Percentiles rank a stretch among this genome's conserved stretches.
These are phyloP conservation scores for Quercus cerris DNA, from an alignment of 306 rosid genomes.

Conservation along the genomic window DNA sequence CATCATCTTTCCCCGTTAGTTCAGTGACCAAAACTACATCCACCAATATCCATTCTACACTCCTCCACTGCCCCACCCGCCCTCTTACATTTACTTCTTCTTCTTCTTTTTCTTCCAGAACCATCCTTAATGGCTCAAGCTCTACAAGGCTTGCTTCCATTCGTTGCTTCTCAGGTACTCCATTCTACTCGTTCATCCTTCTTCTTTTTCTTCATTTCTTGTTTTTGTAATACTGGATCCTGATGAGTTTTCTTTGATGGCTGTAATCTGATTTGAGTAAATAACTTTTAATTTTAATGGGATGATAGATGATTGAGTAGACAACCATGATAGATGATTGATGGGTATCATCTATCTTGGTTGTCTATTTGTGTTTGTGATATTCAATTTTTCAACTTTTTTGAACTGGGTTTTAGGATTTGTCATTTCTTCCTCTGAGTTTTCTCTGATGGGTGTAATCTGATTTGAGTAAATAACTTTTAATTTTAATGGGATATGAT, in stretches of 20 bases:
- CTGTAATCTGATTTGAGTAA: not conserved
- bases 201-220: not conserved
- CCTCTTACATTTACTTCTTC: constrained; percentile 22
- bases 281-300: not conserved
- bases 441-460: not conserved
- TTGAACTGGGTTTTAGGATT: not conserved
- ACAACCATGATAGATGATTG: not conserved
- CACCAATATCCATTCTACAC: not conserved
- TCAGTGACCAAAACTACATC: constrained; percentile 12
- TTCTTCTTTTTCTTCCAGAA: not conserved
- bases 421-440: not conserved
- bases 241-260: too few relatives aligned
- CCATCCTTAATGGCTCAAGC: constrained; percentile 22
- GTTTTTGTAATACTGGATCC: not conserved
- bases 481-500: not conserved
- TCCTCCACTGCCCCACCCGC: constrained; percentile 20
- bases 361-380: not conserved
- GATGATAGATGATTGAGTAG: not conserved
- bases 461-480: not conserved
- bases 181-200: not conserved
- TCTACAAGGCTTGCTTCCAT: constrained; percentile 22
- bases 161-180: constrained; percentile 74
- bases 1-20: constrained; percentile 26
- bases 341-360: not conserved
- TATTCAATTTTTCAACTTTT: not conserved